phyloP scores from a whole-genome alignment of 2,329 filamentous ascomycete genomes.

The Penicillium sp. region DNA sequence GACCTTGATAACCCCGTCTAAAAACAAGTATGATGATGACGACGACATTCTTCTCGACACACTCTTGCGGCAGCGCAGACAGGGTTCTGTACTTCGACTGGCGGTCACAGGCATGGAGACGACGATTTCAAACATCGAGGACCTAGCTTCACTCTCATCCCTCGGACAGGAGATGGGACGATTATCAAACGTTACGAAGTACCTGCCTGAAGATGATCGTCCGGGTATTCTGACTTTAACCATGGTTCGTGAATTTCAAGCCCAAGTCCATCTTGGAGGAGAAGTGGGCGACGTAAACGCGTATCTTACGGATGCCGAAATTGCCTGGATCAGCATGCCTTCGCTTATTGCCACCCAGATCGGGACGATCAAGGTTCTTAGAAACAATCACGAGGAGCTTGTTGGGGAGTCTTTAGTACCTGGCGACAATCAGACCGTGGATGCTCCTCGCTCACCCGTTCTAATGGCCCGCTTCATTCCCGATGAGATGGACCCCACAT shows the following conservation, averaged over 20 bases:
- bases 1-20: slow-evolving; percentile 86
- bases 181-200: slow-evolving; percentile 87
- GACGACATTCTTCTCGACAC: slow-evolving; percentile 96
- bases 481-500: slow-evolving; percentile 88
- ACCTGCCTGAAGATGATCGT: slow-evolving; percentile 91
- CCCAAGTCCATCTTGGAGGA: slow-evolving; percentile 67
- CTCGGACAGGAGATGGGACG: slow-evolving; percentile 80
- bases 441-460: slow-evolving; percentile 56
- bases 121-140: slow-evolving; percentile 64
- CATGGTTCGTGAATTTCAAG: slow-evolving; percentile 66
- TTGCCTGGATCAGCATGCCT: slow-evolving; percentile 82
- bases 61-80: slow-evolving; percentile 79
- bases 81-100: slow-evolving; percentile 79
- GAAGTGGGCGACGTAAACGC: slow-evolving; percentile 68
- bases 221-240: slow-evolving; percentile 81
- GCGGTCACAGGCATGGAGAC: slow-evolving; percentile 68
- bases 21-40: slow-evolving; percentile 83
- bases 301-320: slow-evolving; percentile 66
- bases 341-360: slow-evolving; percentile 80
- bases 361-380: slow-evolving; percentile 62
- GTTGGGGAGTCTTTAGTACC: slow-evolving; percentile 63
- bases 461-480: slow-evolving; percentile 89
- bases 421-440: slow-evolving; percentile 21
- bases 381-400: slow-evolving; percentile 73
- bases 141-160: slow-evolving; percentile 69